Percentiles rank a stretch among this genome's conserved stretches.
Conservation (phyloP, 768 basidiomycete genomes). For the Tephrocybe sp. region DNA sequence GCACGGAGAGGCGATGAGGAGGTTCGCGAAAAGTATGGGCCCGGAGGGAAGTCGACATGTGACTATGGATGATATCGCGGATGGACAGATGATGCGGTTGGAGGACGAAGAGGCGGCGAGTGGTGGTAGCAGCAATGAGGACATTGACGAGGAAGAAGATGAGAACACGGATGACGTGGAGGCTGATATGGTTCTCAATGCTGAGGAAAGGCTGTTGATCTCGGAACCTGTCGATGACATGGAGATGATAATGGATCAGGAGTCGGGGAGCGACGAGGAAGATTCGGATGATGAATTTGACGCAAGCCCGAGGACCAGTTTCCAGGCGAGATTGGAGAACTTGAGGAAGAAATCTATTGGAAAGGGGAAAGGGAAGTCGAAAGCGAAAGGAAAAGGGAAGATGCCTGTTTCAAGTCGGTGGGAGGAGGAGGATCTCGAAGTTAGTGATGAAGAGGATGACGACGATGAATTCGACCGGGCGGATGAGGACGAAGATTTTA, state of each 20-base stretch:
- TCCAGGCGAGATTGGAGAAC: constrained; percentile 42
- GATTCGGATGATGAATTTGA: constrained; percentile 29
- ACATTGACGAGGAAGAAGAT: constrained; percentile 27
- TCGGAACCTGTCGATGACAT: constrained; percentile 28
- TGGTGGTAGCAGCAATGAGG: constrained; percentile 48
- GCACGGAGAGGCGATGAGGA: constrained; percentile 48
- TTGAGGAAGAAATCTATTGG: constrained; percentile 28
- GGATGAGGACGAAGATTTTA: constrained; percentile 57
- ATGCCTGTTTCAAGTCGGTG: constrained; percentile 21
- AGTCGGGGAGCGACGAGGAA: constrained; percentile 32
- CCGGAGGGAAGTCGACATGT: constrained; percentile 29
- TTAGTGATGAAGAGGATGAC: constrained; percentile 35
- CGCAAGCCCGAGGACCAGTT: constrained; percentile 41
- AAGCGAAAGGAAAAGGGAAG: constrained; percentile 22
- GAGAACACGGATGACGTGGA: constrained; percentile 27
- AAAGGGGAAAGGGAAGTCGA: constrained; percentile 16
- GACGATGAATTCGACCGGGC: constrained; percentile 27
- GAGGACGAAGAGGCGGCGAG: constrained; percentile 44
- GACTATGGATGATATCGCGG: constrained; percentile 69
- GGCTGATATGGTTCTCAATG: constrained; percentile 36
- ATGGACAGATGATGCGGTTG: constrained; percentile 54
- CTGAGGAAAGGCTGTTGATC: constrained; percentile 46
- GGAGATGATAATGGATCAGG: constrained; percentile 23
- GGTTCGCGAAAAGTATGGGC: constrained; percentile 25
- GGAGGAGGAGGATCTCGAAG: constrained; percentile 29